Base-by-base conservation (phyloP, 2,329 filamentous ascomycete species). In the Colletotrichum chrysophilum region DNA sequence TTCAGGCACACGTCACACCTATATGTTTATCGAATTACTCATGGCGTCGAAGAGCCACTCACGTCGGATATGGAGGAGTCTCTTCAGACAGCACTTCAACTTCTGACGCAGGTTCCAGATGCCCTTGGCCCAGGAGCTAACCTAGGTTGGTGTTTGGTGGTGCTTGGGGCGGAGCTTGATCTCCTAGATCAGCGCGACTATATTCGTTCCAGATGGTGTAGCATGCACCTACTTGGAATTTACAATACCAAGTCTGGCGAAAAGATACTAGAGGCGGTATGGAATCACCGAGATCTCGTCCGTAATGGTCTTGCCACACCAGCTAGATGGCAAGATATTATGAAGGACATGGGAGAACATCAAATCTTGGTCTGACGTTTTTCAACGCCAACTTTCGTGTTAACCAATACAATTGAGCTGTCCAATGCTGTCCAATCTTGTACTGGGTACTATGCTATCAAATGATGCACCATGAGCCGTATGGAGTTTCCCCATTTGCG, bases 1-100 rank as follows among this genome's bases (percentile, higher is more conserved):
- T 73, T 73, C 55, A 65, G 70, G 26, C 70, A 73, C 64, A 52
- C 70, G 9, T 73, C 70, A 26, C 70, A 73, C 38, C 36, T 73
- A 34, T 73, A 73, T 28, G 70, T 73, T 18, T 36, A 73, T 56
- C 70, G 70, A 21, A 73, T 73, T 30, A 36, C 21, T 12, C 21
- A 69, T 32, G 64, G 65, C n/a, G 64, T 66, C n/a, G 70, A 67
- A 52, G 55, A 68, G 14, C 28, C 32, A 12, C 70, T 73, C 24
- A 58, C 65, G n/a, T 28, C 32, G 70, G 70, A 73, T 43, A 68
- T 73, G 65, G 16, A 52, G 34, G 43, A 28, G 10, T 68, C 64
- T n/a, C 65, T 73, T 12, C 52, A 48, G 14, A 69, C 5, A 21
- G 10, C n/a, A 48, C 43, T 48, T 7, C 43, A 48, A 48, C 43